Evolutionary conservation across 371 early-diverging fungal genomes (phyloP).

Genomic region (Syncephalastrum contaminatum): DNA sequence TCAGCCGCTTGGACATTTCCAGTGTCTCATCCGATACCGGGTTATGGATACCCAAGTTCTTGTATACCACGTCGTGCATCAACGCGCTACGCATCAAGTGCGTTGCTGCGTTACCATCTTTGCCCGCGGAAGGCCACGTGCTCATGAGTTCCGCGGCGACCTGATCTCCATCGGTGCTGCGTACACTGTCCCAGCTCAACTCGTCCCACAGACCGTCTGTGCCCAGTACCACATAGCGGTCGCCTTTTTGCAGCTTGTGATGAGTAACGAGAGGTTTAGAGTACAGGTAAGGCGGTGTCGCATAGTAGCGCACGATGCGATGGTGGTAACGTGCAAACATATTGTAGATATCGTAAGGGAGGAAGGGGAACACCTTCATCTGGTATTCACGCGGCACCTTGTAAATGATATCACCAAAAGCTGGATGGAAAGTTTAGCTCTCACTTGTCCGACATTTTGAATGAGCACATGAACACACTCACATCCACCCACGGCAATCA

Average conservation of each 20-base stretch:
- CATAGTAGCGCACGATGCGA: conserved; percentile 64
- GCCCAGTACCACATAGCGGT: conserved; percentile 85
- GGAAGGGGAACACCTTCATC: conserved; percentile 46
- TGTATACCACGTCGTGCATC: conserved; percentile 37
- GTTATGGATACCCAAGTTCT: conserved; percentile 29
- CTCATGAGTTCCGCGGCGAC: conserved; percentile 38
- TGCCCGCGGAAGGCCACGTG: conserved; percentile 17
- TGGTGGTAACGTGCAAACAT: conserved; percentile 62
- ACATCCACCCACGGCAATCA: conserved; percentile 56
- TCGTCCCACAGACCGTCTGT: conserved; percentile 95
- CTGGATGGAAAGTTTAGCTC: conserved; percentile 49
- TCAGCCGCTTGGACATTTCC: conserved; percentile 46
- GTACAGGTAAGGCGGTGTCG: conserved; percentile 92
- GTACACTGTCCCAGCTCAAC: conserved; percentile 70
- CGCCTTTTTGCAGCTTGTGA: conserved; percentile 64
- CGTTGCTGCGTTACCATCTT: conserved; percentile 82
- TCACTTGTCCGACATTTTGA: no score
- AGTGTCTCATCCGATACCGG: conserved; percentile 27
- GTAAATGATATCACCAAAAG: conserved; percentile 82
- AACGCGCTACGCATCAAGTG: conserved; percentile 83
- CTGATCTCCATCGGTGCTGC: conserved; percentile 39
- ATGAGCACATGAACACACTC: conserved; percentile 8
- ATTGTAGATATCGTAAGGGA: conserved; percentile 57
- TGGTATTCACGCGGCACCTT: conserved; percentile 75
- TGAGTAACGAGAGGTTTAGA: conserved; percentile 83